These are phyloP conservation scores for Solanum clarkiae DNA, from an alignment of 257 asterid species.

Conservation along the genomic window DNA sequence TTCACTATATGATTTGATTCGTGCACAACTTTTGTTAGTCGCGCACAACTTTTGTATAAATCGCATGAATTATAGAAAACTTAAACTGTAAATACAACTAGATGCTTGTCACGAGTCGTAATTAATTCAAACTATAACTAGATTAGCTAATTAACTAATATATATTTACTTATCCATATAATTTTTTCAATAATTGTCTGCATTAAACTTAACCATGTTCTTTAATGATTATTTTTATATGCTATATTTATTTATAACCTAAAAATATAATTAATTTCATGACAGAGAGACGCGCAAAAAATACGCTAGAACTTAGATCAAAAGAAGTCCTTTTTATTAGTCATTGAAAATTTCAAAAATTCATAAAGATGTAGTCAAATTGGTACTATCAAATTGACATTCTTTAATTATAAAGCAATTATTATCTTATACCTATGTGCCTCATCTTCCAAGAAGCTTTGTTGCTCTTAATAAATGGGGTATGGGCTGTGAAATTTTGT, in stretches of 20 bases:
- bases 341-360: background rate
- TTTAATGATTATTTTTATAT: background rate
- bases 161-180: too few species aligned
- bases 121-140: too few species aligned
- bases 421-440: background rate
- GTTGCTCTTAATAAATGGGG: background rate
- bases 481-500: background rate
- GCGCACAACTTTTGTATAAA: too few species aligned
- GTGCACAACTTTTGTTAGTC: too few species aligned
- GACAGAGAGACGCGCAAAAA: background rate
- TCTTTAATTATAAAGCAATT: background rate
- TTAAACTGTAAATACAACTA: too few species aligned
- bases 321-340: background rate
- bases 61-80: too few species aligned
- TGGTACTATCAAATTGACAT: background rate
- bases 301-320: background rate
- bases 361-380: background rate
- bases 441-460: background rate
- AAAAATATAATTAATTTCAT: background rate
- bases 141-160: too few species aligned
- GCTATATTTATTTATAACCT: background rate
- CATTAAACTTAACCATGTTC: background rate
- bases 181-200: background rate
- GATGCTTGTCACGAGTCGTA: too few species aligned
- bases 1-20: too few species aligned